phyloP scores from a whole-genome alignment of 2,329 filamentous ascomycete species.

The Canariomyces notabilis region DNA sequence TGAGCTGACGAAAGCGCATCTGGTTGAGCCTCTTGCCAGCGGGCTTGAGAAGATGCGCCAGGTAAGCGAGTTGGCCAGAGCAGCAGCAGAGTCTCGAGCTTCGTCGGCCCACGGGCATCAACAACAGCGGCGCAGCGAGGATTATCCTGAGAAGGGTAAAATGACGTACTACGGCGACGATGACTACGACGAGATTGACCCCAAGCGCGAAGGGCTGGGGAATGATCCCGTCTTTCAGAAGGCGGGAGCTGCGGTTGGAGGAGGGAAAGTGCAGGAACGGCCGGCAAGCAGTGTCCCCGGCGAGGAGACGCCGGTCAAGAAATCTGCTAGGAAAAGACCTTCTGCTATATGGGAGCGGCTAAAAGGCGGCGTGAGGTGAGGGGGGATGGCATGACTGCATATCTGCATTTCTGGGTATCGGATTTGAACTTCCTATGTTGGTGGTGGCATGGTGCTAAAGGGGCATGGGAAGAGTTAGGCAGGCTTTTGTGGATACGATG shows the following conservation, averaged over 20 bases:
- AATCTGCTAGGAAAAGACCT: slow-evolving; percentile 14
- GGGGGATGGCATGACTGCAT: no score
- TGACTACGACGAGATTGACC: slow-evolving; percentile 37
- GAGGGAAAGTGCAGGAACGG: not conserved
- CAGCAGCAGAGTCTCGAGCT: slow-evolving; percentile 1
- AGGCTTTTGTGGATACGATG: no score
- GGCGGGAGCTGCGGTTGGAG: slow-evolving; percentile 18
- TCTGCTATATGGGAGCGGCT: slow-evolving; percentile 22
- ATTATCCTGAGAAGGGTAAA: slow-evolving; percentile 22
- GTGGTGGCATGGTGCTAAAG: no score
- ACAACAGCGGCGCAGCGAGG: not conserved
- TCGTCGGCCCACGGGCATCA: not conserved
- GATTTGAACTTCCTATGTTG: no score
- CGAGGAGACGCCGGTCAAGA: slow-evolving; percentile 9
- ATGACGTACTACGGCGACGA: slow-evolving; percentile 16
- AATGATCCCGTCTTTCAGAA: slow-evolving; percentile 37
- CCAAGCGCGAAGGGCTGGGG: slow-evolving; percentile 44
- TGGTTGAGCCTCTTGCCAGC: slow-evolving; percentile 30
- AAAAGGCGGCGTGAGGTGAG: slow-evolving; percentile 14
- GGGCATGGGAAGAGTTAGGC: no score
- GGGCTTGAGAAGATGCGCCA: slow-evolving; percentile 33
- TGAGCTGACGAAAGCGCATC: slow-evolving; percentile 25
- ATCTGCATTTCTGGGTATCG: no score
- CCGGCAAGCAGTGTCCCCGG: slow-evolving; percentile 5
- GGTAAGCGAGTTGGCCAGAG: slow-evolving; percentile 9